These are phyloP conservation scores for Apophysomyces sp. DNA, from an alignment of 371 early-diverging fungal species.

Conservation along the genomic window DNA sequence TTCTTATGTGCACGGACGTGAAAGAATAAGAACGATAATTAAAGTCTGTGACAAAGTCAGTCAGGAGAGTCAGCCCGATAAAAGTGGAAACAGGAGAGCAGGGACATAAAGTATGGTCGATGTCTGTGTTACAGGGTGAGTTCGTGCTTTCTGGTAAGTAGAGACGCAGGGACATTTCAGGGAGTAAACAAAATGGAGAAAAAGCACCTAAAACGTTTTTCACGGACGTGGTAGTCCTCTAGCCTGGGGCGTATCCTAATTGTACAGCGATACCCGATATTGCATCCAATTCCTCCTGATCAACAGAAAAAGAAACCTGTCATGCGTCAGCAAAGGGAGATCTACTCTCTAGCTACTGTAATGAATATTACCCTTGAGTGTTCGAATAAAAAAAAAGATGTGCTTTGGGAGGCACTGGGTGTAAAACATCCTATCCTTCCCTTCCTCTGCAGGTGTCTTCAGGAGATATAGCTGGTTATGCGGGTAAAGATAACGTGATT, in stretches of 20 bases:
- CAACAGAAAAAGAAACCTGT: not conserved
- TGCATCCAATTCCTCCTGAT: not conserved
- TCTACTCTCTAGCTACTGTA: not conserved
- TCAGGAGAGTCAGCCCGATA: not conserved
- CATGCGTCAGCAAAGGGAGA: not conserved
- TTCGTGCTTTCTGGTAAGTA: not conserved
- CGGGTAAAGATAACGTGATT: too few relatives aligned
- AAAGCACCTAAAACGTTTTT: not conserved
- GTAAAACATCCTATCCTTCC: too few relatives aligned
- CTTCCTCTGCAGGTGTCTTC: too few relatives aligned
- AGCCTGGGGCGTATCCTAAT: not conserved
- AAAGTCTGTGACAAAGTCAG: not conserved
- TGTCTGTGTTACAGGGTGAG: constrained; percentile 2
- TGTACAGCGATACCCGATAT: not conserved
- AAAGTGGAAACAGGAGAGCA: not conserved
- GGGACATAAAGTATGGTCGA: not conserved
- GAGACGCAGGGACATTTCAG: not conserved
- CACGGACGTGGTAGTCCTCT: not conserved
- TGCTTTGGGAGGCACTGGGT: too few relatives aligned
- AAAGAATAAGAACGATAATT: not conserved
- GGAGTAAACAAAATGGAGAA: not conserved
- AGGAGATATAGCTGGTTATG: too few relatives aligned
- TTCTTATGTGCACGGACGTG: not conserved
- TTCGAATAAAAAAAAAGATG: too few relatives aligned
- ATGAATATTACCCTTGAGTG: too few relatives aligned